phyloP scores from a whole-genome alignment of 129 eudicot species.

The Smallanthus sonchifolius region DNA sequence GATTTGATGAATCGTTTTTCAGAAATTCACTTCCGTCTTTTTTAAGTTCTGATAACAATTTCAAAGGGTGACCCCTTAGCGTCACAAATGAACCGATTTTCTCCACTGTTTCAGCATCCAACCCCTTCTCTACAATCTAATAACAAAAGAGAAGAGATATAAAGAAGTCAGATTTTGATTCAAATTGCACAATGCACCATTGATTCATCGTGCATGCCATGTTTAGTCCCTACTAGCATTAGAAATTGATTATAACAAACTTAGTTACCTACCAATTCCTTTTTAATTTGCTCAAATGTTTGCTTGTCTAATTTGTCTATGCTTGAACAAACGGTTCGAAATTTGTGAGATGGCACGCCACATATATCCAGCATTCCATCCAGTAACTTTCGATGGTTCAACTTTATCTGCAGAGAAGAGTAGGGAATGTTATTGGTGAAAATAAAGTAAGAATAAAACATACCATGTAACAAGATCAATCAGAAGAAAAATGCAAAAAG shows the following conservation, averaged over 20 bases:
- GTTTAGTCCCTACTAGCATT: background rate
- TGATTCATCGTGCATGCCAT: background rate
- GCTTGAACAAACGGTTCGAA: slow-evolving; percentile 90
- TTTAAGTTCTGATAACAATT: slow-evolving; percentile 51
- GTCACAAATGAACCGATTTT: slow-evolving; percentile 70
- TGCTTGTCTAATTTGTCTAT: slow-evolving; percentile 94
- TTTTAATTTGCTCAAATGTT: slow-evolving; percentile 72
- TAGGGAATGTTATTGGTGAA: background rate
- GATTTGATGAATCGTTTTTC: slow-evolving; percentile 46
- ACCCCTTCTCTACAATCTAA: slow-evolving; percentile 85
- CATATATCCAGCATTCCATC: slow-evolving; percentile 94
- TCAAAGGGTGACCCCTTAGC: slow-evolving; percentile 64
- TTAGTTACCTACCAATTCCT: slow-evolving; percentile 66
- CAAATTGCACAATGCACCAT: background rate
- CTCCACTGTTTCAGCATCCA: slow-evolving; percentile 56
- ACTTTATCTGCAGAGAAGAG: slow-evolving; percentile 54
- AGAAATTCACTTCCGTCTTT: slow-evolving; percentile 59
- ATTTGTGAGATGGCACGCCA: slow-evolving; percentile 82
- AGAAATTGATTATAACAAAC: background rate
- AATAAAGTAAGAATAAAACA: background rate
- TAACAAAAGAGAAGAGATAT: background rate
- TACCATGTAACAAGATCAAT: background rate
- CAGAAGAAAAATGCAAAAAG: background rate
- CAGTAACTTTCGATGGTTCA: slow-evolving; percentile 83
- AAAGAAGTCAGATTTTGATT: background rate